Percentiles rank a stretch among this genome's conserved stretches.
These are phyloP conservation scores for Fusarium tanahbumbuense DNA, from an alignment of 2,329 filamentous ascomycete species.

Conservation along the genomic window DNA sequence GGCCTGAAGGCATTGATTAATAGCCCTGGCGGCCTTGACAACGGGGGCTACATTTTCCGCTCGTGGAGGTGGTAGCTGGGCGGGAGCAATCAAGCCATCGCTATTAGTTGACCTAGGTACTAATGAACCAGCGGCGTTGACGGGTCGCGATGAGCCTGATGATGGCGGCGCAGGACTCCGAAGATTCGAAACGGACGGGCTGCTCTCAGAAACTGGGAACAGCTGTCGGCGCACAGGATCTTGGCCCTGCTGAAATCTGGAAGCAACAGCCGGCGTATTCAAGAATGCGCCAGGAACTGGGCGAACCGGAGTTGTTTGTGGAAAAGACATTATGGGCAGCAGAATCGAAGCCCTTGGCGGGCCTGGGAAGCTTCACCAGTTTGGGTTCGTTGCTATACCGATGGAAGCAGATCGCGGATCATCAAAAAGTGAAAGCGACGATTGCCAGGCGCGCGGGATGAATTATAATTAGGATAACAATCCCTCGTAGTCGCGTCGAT, in stretches of 20 bases:
- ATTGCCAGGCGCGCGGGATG: constrained; percentile 29
- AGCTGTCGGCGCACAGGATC: constrained; percentile 65
- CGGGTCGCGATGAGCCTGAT: constrained; percentile 30
- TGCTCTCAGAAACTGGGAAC: constrained; percentile 54
- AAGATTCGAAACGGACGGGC: constrained; percentile 28
- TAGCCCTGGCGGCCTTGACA: constrained; percentile 81
- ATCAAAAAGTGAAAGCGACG: constrained; percentile 46
- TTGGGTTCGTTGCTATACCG: constrained; percentile 39
- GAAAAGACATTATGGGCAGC: constrained; percentile 63
- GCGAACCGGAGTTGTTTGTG: constrained; percentile 73
- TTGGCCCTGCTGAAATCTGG: constrained; percentile 57
- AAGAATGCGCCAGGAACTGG: constrained; percentile 80
- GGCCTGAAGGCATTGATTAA: constrained; percentile 80
- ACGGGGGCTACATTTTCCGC: constrained; percentile 71
- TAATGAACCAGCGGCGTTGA: constrained; percentile 42
- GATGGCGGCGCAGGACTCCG: constrained; percentile 38
- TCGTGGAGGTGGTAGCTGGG: constrained; percentile 58
- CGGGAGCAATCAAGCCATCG: constrained; percentile 48
- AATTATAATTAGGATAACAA: constrained; percentile 20
- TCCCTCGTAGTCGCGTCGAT: constrained; percentile 31
- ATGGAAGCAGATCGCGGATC: constrained; percentile 43
- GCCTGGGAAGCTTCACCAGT: constrained; percentile 48
- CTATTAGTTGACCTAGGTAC: constrained; percentile 40
- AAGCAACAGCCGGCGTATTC: constrained; percentile 75
- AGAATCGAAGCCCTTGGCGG: constrained; percentile 46